phyloP scores from a whole-genome alignment of 2,329 filamentous ascomycete species.

The Curvularia lunata region DNA sequence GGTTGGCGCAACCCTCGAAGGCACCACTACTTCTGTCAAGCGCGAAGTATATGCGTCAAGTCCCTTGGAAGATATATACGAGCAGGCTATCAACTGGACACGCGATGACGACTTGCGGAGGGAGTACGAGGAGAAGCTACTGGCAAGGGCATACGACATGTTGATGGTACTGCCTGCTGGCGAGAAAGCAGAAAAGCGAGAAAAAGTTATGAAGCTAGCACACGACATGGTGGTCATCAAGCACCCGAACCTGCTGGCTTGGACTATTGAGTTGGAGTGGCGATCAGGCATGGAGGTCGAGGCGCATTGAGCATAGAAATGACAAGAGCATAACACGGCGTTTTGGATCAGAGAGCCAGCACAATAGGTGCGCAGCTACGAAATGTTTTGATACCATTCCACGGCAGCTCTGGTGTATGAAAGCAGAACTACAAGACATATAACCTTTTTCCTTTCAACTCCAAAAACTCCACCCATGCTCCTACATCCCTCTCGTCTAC shows the following conservation, averaged over 20 bases:
- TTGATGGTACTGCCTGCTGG: slow-evolving; percentile 71
- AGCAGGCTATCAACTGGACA: slow-evolving; percentile 87
- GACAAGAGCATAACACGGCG: slow-evolving; percentile 5
- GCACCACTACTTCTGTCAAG: slow-evolving; percentile 87
- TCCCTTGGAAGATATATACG: slow-evolving; percentile 79
- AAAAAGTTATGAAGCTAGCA: slow-evolving; percentile 76
- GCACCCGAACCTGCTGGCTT: slow-evolving; percentile 86
- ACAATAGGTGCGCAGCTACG: not conserved
- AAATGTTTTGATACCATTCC: not conserved
- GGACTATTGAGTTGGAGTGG: slow-evolving; percentile 92
- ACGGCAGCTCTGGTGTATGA: not conserved
- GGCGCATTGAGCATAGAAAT: slow-evolving; percentile 10
- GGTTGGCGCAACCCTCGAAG: slow-evolving; percentile 79
- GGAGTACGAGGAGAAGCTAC: slow-evolving; percentile 86
- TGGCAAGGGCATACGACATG: slow-evolving; percentile 80
- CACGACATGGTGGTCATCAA: slow-evolving; percentile 96
- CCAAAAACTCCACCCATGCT: slow-evolving; percentile 29
- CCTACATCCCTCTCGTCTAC: not conserved
- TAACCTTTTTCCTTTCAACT: not conserved
- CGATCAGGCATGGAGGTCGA: slow-evolving; percentile 58
- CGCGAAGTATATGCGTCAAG: slow-evolving; percentile 79
- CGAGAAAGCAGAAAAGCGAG: slow-evolving; percentile 72
- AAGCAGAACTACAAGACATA: not conserved
- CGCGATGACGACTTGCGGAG: slow-evolving; percentile 83
- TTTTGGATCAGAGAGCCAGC: slow-evolving; percentile 2